These are phyloP conservation scores for Tetrapisispora nanseiensis DNA, from an alignment of 805 yeast species.

Conservation along the genomic window DNA sequence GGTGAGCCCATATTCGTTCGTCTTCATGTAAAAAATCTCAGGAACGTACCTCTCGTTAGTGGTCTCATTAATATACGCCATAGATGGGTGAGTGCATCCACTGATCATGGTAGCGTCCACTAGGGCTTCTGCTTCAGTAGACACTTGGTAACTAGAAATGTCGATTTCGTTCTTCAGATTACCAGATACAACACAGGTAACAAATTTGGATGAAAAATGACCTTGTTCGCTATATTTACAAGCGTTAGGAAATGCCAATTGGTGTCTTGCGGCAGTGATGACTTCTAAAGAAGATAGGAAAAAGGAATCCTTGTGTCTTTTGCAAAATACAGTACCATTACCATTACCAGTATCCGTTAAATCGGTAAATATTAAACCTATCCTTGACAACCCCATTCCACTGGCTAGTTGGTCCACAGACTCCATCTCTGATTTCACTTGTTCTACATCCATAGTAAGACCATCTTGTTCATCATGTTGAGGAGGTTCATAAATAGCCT, in stretches of 20 bases:
- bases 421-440: constrained; percentile 32
- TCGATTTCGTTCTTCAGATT: constrained; percentile 82
- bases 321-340: constrained; percentile 83
- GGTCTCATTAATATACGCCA: constrained; percentile 72
- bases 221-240: constrained; percentile 58
- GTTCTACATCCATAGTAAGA: constrained; percentile 45
- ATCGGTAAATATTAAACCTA: constrained; percentile 87
- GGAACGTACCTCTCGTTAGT: constrained; percentile 78
- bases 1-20: constrained; percentile 79
- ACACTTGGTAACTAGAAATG: constrained; percentile 81
- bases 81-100: constrained; percentile 85
- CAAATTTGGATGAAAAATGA: constrained; percentile 75
- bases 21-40: constrained; percentile 75
- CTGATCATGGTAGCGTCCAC: constrained; percentile 76
- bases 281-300: constrained; percentile 85
- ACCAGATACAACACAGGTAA: constrained; percentile 91
- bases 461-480: constrained; percentile 86
- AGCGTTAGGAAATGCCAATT: constrained; percentile 50
- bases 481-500: constrained; percentile 88
- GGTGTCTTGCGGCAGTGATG: constrained; percentile 72
- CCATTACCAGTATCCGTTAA: constrained; percentile 77
- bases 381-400: constrained; percentile 51
- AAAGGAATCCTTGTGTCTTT: constrained; percentile 85
- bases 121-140: constrained; percentile 77
- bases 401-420: constrained; percentile 45